phyloP scores from a whole-genome alignment of 805 yeast species.

The Millerago galiae region DNA sequence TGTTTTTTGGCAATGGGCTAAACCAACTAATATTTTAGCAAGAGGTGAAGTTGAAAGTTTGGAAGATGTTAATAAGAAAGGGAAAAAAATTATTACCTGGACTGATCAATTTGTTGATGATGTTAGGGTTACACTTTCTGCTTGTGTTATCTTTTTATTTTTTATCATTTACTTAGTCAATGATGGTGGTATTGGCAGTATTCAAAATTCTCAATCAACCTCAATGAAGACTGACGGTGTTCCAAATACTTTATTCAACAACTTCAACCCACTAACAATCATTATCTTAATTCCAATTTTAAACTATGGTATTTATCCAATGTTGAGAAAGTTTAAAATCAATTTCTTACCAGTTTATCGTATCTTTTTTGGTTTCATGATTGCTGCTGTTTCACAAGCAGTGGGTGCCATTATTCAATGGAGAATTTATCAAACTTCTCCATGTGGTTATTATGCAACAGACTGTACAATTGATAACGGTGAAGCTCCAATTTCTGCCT shows the following conservation, averaged over 20 bases:
- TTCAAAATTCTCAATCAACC: conserved; percentile 46
- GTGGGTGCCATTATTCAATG: conserved; percentile 58
- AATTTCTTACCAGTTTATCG: conserved; percentile 66
- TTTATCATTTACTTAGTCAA: conserved; percentile 71
- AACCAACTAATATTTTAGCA: conserved; percentile 47
- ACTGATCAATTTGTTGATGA: conserved; percentile 66
- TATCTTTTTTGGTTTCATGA: conserved; percentile 61
- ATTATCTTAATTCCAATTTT: conserved; percentile 70
- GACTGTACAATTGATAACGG: conserved; percentile 33
- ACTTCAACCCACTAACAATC: conserved; percentile 66
- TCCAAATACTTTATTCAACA: conserved; percentile 74
- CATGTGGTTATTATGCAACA: conserved; percentile 60
- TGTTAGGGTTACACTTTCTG: conserved; percentile 53
- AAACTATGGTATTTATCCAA: conserved; percentile 51
- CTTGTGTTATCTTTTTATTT: conserved; percentile 66
- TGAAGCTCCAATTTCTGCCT: conserved; percentile 45
- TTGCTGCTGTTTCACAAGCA: conserved; percentile 36
- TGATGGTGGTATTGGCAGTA: conserved; percentile 52
- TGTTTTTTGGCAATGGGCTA: conserved; percentile 47
- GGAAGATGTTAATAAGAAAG: conserved; percentile 16
- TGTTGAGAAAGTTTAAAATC: conserved; percentile 38
- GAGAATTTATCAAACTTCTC: conserved; percentile 60
- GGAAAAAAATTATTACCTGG: conserved; percentile 37
- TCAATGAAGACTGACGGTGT: conserved; percentile 65
- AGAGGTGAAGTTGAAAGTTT: conserved; percentile 23